Base-by-base conservation (phyloP, 352 stramenopile genomes). In the Pythium guiyangense region DNA sequence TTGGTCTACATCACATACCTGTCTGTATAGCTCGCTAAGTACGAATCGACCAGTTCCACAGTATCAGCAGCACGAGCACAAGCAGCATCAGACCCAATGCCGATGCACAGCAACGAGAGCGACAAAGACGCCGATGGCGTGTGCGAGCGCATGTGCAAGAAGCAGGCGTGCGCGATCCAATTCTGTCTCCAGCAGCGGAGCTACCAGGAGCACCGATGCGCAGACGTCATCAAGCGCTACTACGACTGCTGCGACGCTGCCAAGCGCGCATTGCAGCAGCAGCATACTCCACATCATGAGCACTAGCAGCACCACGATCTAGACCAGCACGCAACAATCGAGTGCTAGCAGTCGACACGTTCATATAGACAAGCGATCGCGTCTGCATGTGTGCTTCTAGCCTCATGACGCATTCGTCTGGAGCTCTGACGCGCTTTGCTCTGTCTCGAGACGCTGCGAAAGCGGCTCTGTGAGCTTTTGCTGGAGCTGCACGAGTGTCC, bases 101-200 rank as follows among this genome's bases (percentile, higher is more conserved):
- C n/a, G n/a, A n/a, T n/a, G n/a, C 42, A 18, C n/a, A 46, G 18
- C 42, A 8, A 12, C n/a, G n/a, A n/a, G n/a, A n/a, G n/a, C 18
- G 45, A 35, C 45, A 20, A 4, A 27, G 25, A 9, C 46, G 18
- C 45, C 22, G 35, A 22, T 14, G 42, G 20, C 47, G 44, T 88
- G 15, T 91, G 78, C 61, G 71, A 90, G 62, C 68, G 64, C 11
- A 48, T 69, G 37, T 94, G 85, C 63, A 84, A 84, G 69, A 74
- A 84, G 57, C 71, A 88, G 20, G 85, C 82, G 18, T 94, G 83
- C 49, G 79, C 79, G 45, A 92, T 92, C 68, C 85, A 94, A 67
- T 77, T 78, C 58, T 94, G 85, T 71, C 68, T 94, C 37, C 73
- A 89, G 71, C 80, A 76, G 18, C 67, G 64, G 48, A 69, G 69